A percentile compares a stretch with the other conserved stretches of the same genome.
Evolutionary conservation across 2,329 filamentous ascomycete genomes (phyloP).

Genomic region (Cercospora sp.): DNA sequence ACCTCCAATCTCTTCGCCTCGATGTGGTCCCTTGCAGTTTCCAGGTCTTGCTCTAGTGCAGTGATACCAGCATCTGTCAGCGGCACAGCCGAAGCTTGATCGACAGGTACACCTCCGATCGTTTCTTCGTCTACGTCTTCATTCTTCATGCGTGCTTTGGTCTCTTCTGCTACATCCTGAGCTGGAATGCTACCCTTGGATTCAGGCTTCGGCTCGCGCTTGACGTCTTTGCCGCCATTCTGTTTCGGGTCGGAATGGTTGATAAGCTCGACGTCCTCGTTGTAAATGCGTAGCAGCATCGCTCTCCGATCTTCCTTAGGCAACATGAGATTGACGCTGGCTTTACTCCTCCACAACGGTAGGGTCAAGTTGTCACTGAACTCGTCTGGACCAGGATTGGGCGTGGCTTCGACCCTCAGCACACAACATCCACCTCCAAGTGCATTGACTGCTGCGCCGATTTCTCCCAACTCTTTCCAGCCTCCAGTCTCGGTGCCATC

Average conservation of each 20-base stretch:
- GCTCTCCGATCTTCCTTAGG: slow-evolving; percentile 93
- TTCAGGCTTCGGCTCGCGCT: slow-evolving; percentile 2
- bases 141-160: slow-evolving; percentile 24
- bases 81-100: slow-evolving; percentile 15
- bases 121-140: slow-evolving; percentile 19
- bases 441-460: slow-evolving; percentile 76
- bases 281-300: slow-evolving; percentile 87
- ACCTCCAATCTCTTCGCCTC: slow-evolving; percentile 46
- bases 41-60: slow-evolving; percentile 40
- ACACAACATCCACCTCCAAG: slow-evolving; percentile 91
- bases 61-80: slow-evolving; percentile 29
- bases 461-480: slow-evolving; percentile 78
- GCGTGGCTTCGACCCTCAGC: slow-evolving; percentile 62
- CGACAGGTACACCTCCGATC: slow-evolving; percentile 8
- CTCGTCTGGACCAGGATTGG: slow-evolving; percentile 45
- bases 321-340: slow-evolving; percentile 93
- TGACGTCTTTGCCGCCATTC: slow-evolving; percentile 16
- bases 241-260: slow-evolving; percentile 54
- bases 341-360: slow-evolving; percentile 89
- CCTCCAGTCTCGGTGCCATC: slow-evolving; percentile 57
- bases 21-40: slow-evolving; percentile 43
- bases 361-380: slow-evolving; percentile 79
- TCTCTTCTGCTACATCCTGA: slow-evolving; percentile 24
- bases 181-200: slow-evolving; percentile 22
- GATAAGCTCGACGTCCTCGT: slow-evolving; percentile 80